phyloP scores from a whole-genome alignment of 805 yeast species.

The Debaryomyces castellii region DNA sequence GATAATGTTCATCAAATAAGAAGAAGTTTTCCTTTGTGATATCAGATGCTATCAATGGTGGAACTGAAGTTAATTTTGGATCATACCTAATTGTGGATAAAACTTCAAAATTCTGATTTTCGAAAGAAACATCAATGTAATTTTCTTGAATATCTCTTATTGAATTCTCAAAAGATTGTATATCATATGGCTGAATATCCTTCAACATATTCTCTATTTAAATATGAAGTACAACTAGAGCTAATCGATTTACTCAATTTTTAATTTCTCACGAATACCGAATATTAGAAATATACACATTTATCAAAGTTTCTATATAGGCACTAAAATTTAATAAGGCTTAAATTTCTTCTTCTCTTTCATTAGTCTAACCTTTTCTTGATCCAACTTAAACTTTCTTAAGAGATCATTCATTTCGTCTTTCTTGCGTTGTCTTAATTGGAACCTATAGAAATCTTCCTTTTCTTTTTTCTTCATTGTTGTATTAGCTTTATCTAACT shows the following conservation, averaged over 20 bases:
- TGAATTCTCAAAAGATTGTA: conserved; percentile 1
- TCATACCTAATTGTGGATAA: conserved; percentile 77
- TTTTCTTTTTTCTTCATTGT: conserved; percentile 74
- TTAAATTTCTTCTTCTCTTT: conserved; percentile 79
- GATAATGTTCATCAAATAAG: conserved; percentile 61
- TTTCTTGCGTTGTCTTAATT: conserved; percentile 90
- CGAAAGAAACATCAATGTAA: conserved; percentile 9
- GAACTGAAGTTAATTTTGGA: conserved; percentile 44
- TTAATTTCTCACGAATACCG: not conserved
- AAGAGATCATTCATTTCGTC: conserved; percentile 86
- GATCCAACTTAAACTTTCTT: conserved; percentile 84
- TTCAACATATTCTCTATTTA: not conserved
- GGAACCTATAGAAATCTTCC: conserved; percentile 93
- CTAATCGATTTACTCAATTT: no score
- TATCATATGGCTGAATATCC: not conserved
- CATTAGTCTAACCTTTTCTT: conserved; percentile 76
- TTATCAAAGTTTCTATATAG: not conserved
- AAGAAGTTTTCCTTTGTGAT: conserved; percentile 47
- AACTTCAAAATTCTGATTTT: conserved; percentile 47
- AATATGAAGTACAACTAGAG: no score
- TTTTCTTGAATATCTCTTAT: conserved; percentile 8
- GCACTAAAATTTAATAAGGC: conserved; percentile 56
- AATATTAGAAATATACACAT: not conserved
- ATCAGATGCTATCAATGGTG: conserved; percentile 25
- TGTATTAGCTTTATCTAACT: conserved; percentile 36